These are phyloP conservation scores for Lichtheimia hyalospora DNA, from an alignment of 371 early-diverging fungal species.

Conservation along the genomic window DNA sequence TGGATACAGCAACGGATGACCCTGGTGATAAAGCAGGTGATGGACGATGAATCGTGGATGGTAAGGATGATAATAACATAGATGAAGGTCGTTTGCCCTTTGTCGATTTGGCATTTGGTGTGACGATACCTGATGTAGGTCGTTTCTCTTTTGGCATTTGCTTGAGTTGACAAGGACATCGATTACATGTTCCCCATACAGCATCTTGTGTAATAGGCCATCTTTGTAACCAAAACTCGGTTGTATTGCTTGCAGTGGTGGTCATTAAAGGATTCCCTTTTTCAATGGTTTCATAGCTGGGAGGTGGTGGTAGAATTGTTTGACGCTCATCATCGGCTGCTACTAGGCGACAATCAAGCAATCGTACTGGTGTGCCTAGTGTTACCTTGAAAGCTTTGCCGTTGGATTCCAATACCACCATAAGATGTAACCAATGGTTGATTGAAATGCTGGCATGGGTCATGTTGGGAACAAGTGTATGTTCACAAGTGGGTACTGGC, in stretches of 20 bases:
- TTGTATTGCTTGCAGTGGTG: constrained; percentile 1
- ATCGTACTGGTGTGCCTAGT: constrained; percentile 31
- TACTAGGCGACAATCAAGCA: constrained; percentile 43
- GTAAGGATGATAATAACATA: no score
- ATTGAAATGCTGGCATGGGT: constrained; percentile 22
- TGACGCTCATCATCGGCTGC: constrained; percentile 54
- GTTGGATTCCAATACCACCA: constrained; percentile 24
- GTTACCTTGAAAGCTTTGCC: constrained; percentile 24
- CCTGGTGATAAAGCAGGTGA: neutral
- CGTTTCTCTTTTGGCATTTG: neutral
- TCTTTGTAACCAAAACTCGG: constrained; percentile 38
- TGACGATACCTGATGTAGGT: no score
- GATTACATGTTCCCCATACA: constrained; percentile 32
- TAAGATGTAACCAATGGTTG: constrained; percentile 31
- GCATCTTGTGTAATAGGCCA: constrained; percentile 28
- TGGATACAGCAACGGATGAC: neutral
- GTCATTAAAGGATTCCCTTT: constrained; percentile 35
- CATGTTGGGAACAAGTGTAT: constrained; percentile 33
- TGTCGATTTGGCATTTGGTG: no score
- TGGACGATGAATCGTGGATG: no score
- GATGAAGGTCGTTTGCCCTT: no score
- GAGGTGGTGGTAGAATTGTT: constrained; percentile 85
- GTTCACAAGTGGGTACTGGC: constrained; percentile 35
- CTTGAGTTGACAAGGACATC: constrained; percentile 31
- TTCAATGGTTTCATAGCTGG: constrained; percentile 61